These are phyloP conservation scores for Fonsecaea nubica DNA, from an alignment of 2,329 filamentous ascomycete genomes.

Conservation along the genomic window DNA sequence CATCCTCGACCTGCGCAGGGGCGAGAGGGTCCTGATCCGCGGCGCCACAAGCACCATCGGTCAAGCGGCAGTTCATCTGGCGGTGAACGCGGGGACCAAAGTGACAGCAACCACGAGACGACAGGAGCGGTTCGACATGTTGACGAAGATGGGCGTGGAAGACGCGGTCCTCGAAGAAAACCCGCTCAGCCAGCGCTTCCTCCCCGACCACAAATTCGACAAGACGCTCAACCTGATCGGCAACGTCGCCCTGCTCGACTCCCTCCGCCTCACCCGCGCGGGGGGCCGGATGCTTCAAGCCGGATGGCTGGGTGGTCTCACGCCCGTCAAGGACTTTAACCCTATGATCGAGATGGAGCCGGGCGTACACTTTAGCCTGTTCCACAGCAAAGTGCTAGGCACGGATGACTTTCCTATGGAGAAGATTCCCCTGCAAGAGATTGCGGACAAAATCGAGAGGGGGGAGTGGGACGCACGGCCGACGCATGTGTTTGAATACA, in stretches of 20 bases:
- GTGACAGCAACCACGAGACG: slow-evolving; percentile 51
- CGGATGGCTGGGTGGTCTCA: slow-evolving; percentile 52
- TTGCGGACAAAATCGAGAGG: slow-evolving; percentile 48
- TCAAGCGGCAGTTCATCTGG: slow-evolving; percentile 50
- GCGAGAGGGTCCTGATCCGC: slow-evolving; percentile 49
- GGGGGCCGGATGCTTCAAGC: slow-evolving; percentile 50
- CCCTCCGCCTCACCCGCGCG: slow-evolving; percentile 45
- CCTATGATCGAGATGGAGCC: slow-evolving; percentile 54
- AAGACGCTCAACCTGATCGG: slow-evolving; percentile 50
- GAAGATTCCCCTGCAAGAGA: slow-evolving; percentile 49
- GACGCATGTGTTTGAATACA: slow-evolving; percentile 45
- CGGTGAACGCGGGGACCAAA: slow-evolving; percentile 46
- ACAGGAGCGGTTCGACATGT: slow-evolving; percentile 41
- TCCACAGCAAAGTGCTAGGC: slow-evolving; percentile 51
- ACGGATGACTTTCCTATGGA: slow-evolving; percentile 48
- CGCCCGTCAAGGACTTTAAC: slow-evolving; percentile 50
- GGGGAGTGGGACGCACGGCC: slow-evolving; percentile 44
- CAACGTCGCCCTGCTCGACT: slow-evolving; percentile 50
- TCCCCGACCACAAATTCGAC: slow-evolving; percentile 44
- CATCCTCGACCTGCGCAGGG: slow-evolving; percentile 46
- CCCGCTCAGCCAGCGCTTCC: slow-evolving; percentile 36
- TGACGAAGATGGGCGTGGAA: slow-evolving; percentile 44
- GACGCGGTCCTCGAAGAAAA: slow-evolving; percentile 41
- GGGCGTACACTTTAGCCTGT: slow-evolving; percentile 56
- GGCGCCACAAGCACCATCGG: slow-evolving; percentile 53